Percentiles rank a stretch among this genome's conserved stretches.
phyloP scores from a whole-genome alignment of 192 early-diverging fungal genomes.

The Coemansia sp. region DNA sequence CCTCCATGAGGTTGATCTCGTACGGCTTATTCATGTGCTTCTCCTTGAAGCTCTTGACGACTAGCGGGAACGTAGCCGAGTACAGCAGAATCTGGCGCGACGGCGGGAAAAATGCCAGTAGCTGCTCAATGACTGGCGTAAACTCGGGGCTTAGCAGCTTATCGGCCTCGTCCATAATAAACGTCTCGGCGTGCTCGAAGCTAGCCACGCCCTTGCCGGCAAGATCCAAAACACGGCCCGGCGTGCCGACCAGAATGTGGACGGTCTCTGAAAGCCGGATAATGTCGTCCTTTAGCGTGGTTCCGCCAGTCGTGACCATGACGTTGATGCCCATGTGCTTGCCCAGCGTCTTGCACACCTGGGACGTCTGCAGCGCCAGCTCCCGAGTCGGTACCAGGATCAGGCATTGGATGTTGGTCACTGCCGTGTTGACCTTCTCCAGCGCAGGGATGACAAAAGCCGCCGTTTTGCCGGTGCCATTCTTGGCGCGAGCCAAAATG shows the following conservation, averaged over 20 bases:
- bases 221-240: slow-evolving; percentile 94
- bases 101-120: slow-evolving; percentile 85
- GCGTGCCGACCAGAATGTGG: slow-evolving; percentile 96
- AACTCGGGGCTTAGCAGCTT: slow-evolving; percentile 98
- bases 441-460: slow-evolving; percentile 96
- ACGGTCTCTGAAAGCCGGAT: slow-evolving; percentile 90
- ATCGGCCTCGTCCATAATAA: slow-evolving; percentile 99
- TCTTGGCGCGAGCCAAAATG: slow-evolving; percentile 95
- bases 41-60: slow-evolving; percentile 98
- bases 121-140: slow-evolving; percentile 96
- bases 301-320: slow-evolving; percentile 99
- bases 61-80: slow-evolving; percentile 96
- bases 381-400: slow-evolving; percentile 96
- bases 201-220: slow-evolving; percentile 93
- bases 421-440: slow-evolving; percentile 88
- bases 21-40: slow-evolving; percentile 94
- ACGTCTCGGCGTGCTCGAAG: slow-evolving; percentile 82
- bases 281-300: slow-evolving; percentile 97
- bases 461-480: slow-evolving; percentile 94
- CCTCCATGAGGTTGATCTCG: slow-evolving; percentile 99
- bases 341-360: slow-evolving; percentile 96
- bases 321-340: slow-evolving; percentile 96
- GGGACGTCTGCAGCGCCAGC: slow-evolving; percentile 98
- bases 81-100: slow-evolving; percentile 95
- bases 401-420: slow-evolving; percentile 87